Conservation (phyloP, 1,284 basidiomycete species). For the Abortiporus biennis region DNA sequence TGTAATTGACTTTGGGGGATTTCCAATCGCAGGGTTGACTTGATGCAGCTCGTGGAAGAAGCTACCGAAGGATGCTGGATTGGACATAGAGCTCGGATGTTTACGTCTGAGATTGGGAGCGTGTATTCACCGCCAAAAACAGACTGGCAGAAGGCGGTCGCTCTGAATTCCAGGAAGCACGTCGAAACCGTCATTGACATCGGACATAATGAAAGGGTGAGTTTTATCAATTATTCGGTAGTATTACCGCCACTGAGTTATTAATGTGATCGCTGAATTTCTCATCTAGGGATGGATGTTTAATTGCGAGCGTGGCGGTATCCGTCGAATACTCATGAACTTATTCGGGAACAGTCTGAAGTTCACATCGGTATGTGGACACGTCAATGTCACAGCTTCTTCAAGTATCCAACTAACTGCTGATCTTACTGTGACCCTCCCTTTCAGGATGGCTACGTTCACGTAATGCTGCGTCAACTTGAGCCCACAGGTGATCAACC, state of each 20-base stretch:
- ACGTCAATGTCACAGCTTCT: neutral
- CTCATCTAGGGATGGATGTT: slow-evolving; percentile 74
- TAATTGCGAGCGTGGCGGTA: slow-evolving; percentile 88
- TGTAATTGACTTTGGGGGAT: neutral
- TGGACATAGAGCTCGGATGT: slow-evolving; percentile 79
- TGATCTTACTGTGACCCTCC: neutral
- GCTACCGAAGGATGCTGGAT: slow-evolving; percentile 96
- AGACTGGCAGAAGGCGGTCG: slow-evolving; percentile 26
- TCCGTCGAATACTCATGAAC: slow-evolving; percentile 92
- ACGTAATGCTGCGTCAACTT: slow-evolving; percentile 78
- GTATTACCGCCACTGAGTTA: neutral
- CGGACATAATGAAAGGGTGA: slow-evolving; percentile 61
- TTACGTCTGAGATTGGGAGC: slow-evolving; percentile 80
- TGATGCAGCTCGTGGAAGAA: slow-evolving; percentile 90
- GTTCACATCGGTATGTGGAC: slow-evolving; percentile 65
- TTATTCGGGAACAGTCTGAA: slow-evolving; percentile 93
- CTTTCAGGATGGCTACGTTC: slow-evolving; percentile 78
- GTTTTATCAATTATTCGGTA: slow-evolving; percentile 16
- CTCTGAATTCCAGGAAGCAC: slow-evolving; percentile 25
- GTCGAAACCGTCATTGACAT: slow-evolving; percentile 91
- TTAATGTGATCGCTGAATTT: slow-evolving; percentile 1
- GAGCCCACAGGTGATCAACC: slow-evolving; percentile 45
- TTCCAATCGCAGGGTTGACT: slow-evolving; percentile 56
- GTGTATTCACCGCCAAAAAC: slow-evolving; percentile 81
- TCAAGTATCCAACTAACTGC: neutral